These are phyloP conservation scores for Chalciporus pseudorubinellus DNA, from an alignment of 768 basidiomycete genomes.

Conservation along the genomic window DNA sequence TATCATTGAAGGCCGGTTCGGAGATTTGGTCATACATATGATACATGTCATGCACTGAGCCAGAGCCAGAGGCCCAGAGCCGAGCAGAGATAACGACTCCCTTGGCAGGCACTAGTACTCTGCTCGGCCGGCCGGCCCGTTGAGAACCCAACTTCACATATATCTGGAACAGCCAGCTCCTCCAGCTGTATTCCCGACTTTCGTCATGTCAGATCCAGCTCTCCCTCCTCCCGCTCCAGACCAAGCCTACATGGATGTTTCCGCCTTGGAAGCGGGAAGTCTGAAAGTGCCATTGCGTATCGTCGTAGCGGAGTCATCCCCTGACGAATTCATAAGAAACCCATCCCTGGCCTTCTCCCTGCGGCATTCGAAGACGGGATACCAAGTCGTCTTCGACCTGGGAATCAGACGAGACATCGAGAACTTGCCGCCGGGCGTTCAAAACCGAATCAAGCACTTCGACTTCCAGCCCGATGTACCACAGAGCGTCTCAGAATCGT, in stretches of 20 bases:
- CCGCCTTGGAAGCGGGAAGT: conserved; percentile 53
- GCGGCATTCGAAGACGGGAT: conserved; percentile 41
- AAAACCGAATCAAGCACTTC: conserved; percentile 16
- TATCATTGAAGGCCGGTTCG: too few species aligned
- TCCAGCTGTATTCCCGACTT: neutral
- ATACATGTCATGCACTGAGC: neutral
- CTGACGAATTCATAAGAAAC: conserved; percentile 23
- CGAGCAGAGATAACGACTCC: neutral
- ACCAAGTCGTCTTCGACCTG: conserved; percentile 54
- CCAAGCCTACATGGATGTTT: conserved; percentile 54
- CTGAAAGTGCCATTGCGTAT: conserved; percentile 38
- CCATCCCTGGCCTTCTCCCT: conserved; percentile 56
- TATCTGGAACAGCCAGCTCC: neutral
- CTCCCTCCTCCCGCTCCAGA: conserved; percentile 20
- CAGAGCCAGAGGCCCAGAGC: too few species aligned
- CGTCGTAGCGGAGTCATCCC: conserved; percentile 36
- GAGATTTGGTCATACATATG: too few species aligned
- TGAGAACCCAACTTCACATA: neutral
- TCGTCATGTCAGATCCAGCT: neutral
- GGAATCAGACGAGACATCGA: conserved; percentile 50
- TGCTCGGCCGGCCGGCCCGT: too few species aligned
- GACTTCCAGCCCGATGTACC: conserved; percentile 6
- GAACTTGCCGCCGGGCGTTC: conserved; percentile 36
- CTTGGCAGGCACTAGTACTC: too few species aligned
- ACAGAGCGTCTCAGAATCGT: conserved; percentile 46